These are phyloP conservation scores for Fusarium tjaetaba DNA, from an alignment of 2,329 filamentous ascomycete species.

Conservation along the genomic window DNA sequence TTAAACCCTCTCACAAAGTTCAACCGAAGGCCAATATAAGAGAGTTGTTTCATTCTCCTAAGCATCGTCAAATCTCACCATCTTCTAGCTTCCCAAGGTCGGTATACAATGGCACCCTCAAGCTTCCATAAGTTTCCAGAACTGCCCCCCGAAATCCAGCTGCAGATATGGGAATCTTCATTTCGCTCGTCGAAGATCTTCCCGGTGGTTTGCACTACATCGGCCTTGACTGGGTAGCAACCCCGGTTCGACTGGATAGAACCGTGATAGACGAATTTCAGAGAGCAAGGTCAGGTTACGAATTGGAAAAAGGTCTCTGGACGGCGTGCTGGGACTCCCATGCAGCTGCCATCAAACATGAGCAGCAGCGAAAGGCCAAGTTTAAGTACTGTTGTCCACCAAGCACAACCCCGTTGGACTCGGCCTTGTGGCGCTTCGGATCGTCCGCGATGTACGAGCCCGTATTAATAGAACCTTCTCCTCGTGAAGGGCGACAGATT, in stretches of 20 bases:
- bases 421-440: too few relatives aligned
- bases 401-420: too few relatives aligned
- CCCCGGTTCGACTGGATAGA: rapidly evolving
- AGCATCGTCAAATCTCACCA: background rate
- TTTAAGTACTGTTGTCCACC: background rate
- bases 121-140: background rate
- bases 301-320: background rate
- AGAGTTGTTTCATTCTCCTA: background rate
- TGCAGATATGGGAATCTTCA: background rate
- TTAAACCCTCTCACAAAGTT: background rate
- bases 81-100: background rate
- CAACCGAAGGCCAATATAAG: background rate
- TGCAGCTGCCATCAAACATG: background rate
- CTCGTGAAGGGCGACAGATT: too few relatives aligned
- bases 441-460: background rate
- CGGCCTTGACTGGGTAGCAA: background rate
- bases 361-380: background rate
- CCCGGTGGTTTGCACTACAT: background rate
- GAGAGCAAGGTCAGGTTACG: background rate
- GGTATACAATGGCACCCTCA: background rate
- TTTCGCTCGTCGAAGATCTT: background rate
- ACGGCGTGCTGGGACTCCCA: background rate
- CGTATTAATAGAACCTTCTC: background rate
- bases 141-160: background rate
- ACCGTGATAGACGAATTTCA: too few relatives aligned